phyloP scores from a whole-genome alignment of 768 basidiomycete genomes.

The Phanerochaete sordida region DNA sequence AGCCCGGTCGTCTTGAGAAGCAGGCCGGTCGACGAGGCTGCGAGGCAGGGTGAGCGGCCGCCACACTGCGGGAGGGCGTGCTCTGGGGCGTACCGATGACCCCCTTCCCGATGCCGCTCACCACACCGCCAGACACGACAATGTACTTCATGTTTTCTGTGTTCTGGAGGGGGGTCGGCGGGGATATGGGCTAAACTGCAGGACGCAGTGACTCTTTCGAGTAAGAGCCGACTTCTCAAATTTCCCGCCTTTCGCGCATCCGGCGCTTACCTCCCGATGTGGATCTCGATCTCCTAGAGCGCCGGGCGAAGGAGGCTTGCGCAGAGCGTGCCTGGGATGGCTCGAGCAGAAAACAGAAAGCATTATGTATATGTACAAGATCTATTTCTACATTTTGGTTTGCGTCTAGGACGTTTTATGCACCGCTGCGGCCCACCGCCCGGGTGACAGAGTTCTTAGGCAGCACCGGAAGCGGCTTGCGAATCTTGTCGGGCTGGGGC shows the following conservation, averaged over 20 bases:
- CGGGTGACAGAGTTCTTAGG: constrained; percentile 33
- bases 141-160: constrained; percentile 89
- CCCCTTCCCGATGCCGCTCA: constrained; percentile 98
- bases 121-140: constrained; percentile 93
- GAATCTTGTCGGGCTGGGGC: constrained; percentile 36
- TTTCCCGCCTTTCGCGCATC: constrained; percentile 1
- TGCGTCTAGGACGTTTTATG: constrained; percentile 1
- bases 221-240: constrained; percentile 3
- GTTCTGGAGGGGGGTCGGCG: not conserved
- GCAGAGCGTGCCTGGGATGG: no score
- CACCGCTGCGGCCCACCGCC: constrained; percentile 69
- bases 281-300: not conserved
- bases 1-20: constrained; percentile 92
- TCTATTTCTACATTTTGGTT: not conserved
- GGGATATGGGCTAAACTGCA: constrained; percentile 1
- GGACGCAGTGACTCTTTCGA: constrained; percentile 8
- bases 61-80: constrained; percentile 21
- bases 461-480: constrained; percentile 49
- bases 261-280: not conserved
- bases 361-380: not conserved
- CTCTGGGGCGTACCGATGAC: constrained; percentile 76
- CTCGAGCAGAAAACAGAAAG: not conserved
- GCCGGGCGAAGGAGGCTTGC: no score
- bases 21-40: constrained; percentile 95
- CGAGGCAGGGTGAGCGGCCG: constrained; percentile 11